Conservation (phyloP, 129 eudicot genomes). For the Heracleum sosnowskyi region DNA sequence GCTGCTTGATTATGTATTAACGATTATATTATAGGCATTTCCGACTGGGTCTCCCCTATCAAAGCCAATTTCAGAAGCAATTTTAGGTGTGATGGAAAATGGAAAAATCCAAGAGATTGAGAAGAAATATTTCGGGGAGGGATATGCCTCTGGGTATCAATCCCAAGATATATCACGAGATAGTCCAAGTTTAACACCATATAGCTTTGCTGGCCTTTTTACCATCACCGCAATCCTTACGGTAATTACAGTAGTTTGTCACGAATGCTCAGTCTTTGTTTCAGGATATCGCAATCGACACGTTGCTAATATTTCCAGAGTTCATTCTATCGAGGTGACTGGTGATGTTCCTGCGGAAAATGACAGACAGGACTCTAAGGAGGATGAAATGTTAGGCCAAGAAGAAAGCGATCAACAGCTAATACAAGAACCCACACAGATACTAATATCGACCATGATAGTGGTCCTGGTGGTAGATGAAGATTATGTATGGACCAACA, state of each 20-base stretch:
- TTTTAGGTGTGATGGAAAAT: constrained; percentile 18
- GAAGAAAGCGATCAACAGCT: too few species aligned
- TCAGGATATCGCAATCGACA: not conserved
- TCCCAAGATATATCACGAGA: not conserved
- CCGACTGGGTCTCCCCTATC: constrained; percentile 22
- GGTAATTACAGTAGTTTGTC: not conserved
- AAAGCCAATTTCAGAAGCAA: constrained; percentile 24
- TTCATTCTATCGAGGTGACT: too few species aligned
- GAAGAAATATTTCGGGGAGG: constrained; percentile 17
- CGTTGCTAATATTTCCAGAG: too few species aligned
- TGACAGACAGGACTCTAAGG: too few species aligned
- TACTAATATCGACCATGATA: too few species aligned
- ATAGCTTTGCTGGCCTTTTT: constrained; percentile 13
- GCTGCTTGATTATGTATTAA: not conserved
- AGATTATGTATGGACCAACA: too few species aligned
- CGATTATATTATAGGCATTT: constrained; percentile 20
- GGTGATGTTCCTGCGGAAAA: too few species aligned
- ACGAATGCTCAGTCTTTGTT: not conserved
- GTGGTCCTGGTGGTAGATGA: too few species aligned
- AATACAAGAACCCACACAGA: too few species aligned
- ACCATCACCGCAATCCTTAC: not conserved
- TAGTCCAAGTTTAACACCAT: not conserved
- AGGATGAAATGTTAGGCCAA: too few species aligned
- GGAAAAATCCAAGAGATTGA: constrained; percentile 13
- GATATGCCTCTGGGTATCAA: constrained; percentile 7